A percentile compares a stretch with the other conserved stretches of the same genome.
These are phyloP conservation scores for Beta lomatogona DNA, from an alignment of 179 eudicot genomes.

Conservation along the genomic window DNA sequence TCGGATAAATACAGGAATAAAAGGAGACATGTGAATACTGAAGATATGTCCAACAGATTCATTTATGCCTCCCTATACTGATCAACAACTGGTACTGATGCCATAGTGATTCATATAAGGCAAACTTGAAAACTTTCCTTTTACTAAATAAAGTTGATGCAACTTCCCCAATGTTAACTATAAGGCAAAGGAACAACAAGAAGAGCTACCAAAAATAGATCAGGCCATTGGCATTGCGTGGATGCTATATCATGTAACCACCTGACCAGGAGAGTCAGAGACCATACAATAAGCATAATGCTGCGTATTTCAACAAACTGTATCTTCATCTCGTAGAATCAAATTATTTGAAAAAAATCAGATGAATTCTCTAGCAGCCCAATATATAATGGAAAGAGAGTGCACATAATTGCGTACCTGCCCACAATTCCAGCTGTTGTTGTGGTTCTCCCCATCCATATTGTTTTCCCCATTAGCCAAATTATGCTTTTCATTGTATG, in stretches of 20 bases:
- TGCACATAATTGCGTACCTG: conserved; percentile 51
- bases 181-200: background rate
- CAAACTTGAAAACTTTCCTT: background rate
- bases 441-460: conserved; percentile 93
- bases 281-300: background rate
- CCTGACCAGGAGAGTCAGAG: background rate
- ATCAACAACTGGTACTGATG: background rate
- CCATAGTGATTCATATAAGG: background rate
- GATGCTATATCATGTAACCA: background rate
- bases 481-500: conserved; percentile 84
- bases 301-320: background rate
- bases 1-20: conserved; percentile 1
- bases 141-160: background rate
- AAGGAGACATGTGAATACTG: background rate
- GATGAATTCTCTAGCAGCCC: background rate
- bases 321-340: conserved; percentile 1
- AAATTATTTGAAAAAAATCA: background rate
- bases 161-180: background rate
- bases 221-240: background rate
- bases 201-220: background rate
- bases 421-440: conserved; percentile 98
- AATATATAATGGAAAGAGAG: background rate
- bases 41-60: background rate
- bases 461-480: conserved; percentile 95
- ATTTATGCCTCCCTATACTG: background rate